Evolutionary conservation across 495 filamentous ascomycete genomes (phyloP), one percentile per base, ranked within the genome.

Genomic region (Xylaria castorea): DNA sequence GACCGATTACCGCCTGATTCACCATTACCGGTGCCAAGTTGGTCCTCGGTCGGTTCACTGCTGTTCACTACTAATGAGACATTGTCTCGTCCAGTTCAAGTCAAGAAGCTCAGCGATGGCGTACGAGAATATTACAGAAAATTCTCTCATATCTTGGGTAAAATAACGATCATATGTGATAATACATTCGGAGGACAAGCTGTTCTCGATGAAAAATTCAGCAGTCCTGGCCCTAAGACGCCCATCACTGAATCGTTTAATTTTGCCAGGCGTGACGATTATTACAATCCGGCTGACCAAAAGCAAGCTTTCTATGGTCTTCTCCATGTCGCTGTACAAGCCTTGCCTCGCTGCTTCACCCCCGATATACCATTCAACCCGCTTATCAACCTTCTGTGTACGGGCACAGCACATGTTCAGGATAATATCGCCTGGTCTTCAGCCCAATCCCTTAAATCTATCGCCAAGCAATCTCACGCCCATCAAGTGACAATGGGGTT

Each of bases 401-500:
- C 94, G 7, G 97, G 97, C 30, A 98, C 96, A 18, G 96, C 97
- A 53, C 96, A 99, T 82, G 92, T 98, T 27, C 93, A 98, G 75
- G 88, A 88, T 42, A 95, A 97, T 70, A 97, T 99, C 75, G 97
- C 97, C 0, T 88, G 87, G 32, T 98, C 96, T 4, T 99, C 96
- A 3, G 92, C 93, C 5, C 92, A 95, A 75, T 97, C 96, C 12
- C 81, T 99, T 5, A 98, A 97, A 81, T 94, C 95, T 1, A 98
- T 99, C 77, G 96, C 97, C 9, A 88, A 93, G 22, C 95, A 99
- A 79, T 92, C 91, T 9, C 93, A 97, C 82, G 95, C 96, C 1
- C 95, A 98, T 76, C 93, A 94, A 80, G 95, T 99, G 30, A 98
- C 95, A 2, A 97, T 97, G 78, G 94, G 97, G 5, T 99, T 98